Base-by-base conservation (phyloP, 192 early-diverging fungal species). In the Dissophora globulifera region DNA sequence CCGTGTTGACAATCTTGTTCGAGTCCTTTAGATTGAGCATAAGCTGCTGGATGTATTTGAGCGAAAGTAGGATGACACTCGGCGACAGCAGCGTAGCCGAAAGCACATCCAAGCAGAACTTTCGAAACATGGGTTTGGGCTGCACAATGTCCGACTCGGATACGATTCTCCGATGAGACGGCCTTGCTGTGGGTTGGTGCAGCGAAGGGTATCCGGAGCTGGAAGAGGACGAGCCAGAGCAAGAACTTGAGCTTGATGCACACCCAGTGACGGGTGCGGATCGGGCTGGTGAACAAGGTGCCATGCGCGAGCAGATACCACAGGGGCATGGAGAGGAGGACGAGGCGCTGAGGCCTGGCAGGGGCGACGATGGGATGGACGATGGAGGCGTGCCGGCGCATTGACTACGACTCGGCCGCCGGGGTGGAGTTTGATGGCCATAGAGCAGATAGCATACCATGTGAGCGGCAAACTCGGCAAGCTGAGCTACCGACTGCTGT, bases 401-500 rank as follows among this genome's bases (percentile, higher is more conserved):
- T 38, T 40, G 52, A 62, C 43, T 25, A 29, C 52, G 25, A 40
- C 32, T 29, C 54, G 46, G 38, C 55, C 17, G 9, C 33, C 42
- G 32, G n/a, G n/a, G n/a, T n/a, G 52, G 17, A 25, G 78, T 46
- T 68, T 80, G 68, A 41, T 83, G 79, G 22, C 78, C 79, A 58
- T 86, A 83, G 64, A 83, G 80, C 32, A 88, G 53, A 25, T 80
- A 81, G 58, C 79, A 85, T 17, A 86, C 80, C 85, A 88, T 86
- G 25, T 84, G 81, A 38, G 87, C 79, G 3, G 82, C 85, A 62
- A 88, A 88, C 22, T 86, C 83, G 17, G 87, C 82, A 16, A 86
- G 71, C 41, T 86, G 78, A n/a, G 60, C 35, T 30, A 71, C 65
- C 46, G 72, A 54, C 20, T 76, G 72, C 8, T 76, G 54, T 45